Evolutionary conservation across 805 yeast species (phyloP).

Genomic region (Sugiyamaella floridensis): DNA sequence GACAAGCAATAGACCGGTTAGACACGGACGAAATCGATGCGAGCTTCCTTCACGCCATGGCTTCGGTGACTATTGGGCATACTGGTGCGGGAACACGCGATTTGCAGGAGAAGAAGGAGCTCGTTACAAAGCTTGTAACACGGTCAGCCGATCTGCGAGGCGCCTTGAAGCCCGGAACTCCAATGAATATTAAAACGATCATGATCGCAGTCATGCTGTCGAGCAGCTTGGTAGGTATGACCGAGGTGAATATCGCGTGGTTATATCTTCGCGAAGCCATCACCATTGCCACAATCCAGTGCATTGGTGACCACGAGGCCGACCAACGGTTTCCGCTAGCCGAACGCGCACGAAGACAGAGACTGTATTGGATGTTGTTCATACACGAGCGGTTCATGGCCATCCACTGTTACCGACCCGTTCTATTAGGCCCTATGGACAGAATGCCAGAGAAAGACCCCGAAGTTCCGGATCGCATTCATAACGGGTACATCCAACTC

Average conservation of each 20-base stretch:
- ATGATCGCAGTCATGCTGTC: slow-evolving; percentile 8
- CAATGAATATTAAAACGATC: slow-evolving; percentile 1
- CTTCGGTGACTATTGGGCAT: slow-evolving; percentile 10
- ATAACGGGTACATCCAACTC: slow-evolving; percentile 11
- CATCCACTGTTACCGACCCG: slow-evolving; percentile 12
- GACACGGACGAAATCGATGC: slow-evolving; percentile 4
- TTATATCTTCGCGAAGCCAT: slow-evolving; percentile 15
- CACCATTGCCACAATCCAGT: slow-evolving; percentile 8
- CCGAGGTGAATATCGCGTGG: slow-evolving; percentile 11
- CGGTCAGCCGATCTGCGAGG: slow-evolving; percentile 9
- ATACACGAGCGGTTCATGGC: slow-evolving; percentile 16
- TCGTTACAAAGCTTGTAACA: slow-evolving; percentile 5
- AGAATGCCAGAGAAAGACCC: slow-evolving; percentile 9
- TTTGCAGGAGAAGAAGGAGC: background rate
- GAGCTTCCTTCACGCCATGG: slow-evolving; percentile 8
- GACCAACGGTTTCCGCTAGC: background rate
- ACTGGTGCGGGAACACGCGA: background rate
- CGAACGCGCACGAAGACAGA: slow-evolving; percentile 8
- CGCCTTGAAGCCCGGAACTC: slow-evolving; percentile 1
- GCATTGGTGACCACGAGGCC: background rate
- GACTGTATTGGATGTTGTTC: slow-evolving; percentile 15
- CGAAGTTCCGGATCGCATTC: slow-evolving; percentile 3
- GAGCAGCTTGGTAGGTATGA: slow-evolving; percentile 7
- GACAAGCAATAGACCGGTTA: slow-evolving; percentile 2
- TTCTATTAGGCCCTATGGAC: background rate